Conservation (phyloP, 192 early-diverging fungal genomes). For the Linnemannia zychae region DNA sequence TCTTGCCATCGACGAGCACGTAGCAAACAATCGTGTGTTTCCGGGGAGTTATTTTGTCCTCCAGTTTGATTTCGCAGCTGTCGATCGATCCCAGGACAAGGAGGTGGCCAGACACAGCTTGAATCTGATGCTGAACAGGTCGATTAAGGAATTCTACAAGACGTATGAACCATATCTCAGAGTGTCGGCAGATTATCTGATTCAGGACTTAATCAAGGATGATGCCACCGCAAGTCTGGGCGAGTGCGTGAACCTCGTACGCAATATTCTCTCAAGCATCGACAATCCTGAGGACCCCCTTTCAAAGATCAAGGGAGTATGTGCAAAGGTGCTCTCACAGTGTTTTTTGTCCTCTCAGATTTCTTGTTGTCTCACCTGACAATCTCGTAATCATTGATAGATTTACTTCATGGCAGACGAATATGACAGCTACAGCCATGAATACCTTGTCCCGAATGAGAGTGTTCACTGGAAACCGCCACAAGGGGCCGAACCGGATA, state of each 20-base stretch:
- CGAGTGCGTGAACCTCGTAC: constrained; percentile 34
- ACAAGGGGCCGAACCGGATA: constrained; percentile 9
- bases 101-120: constrained; percentile 18
- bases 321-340: background rate
- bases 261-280: constrained; percentile 19
- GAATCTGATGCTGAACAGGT: constrained; percentile 39
- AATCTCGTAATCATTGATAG: no score
- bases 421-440: constrained; percentile 57
- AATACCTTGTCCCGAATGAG: constrained; percentile 38
- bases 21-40: constrained; percentile 7
- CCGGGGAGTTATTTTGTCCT: constrained; percentile 43
- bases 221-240: constrained; percentile 21
- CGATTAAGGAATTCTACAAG: constrained; percentile 44
- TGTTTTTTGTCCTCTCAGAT: constrained; percentile 26
- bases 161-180: constrained; percentile 43
- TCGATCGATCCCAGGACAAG: constrained; percentile 18
- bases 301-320: constrained; percentile 54
- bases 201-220: constrained; percentile 33
- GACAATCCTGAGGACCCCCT: constrained; percentile 46
- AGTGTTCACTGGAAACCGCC: constrained; percentile 31
- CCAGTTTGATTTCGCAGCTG: constrained; percentile 34
- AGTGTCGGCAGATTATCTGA: constrained; percentile 25
- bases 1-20: constrained; percentile 48
- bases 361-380: no score
- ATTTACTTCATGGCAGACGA: constrained; percentile 58